Base-by-base conservation (phyloP, 139 green algal genomes). In the Parachlorella kessleri region DNA sequence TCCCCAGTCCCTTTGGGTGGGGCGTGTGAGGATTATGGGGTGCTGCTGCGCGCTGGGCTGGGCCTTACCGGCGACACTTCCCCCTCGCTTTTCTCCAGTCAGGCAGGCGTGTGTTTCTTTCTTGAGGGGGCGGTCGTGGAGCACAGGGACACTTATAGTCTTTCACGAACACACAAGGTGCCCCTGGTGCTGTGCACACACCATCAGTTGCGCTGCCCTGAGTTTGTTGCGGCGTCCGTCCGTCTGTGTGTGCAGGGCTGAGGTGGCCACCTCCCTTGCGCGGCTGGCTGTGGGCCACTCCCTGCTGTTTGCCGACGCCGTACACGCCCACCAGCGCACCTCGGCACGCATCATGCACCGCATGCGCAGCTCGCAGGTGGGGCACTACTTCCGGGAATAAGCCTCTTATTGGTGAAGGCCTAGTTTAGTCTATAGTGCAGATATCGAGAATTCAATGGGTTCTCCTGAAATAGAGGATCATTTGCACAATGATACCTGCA, bases 221-320 rank as follows among this genome's bases (percentile, higher is more conserved):
- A n/a, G n/a, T n/a, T n/a, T n/a, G n/a, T n/a, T n/a, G n/a, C n/a
- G n/a, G n/a, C n/a, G n/a, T n/a, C n/a, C n/a, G n/a, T n/a, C n/a
- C n/a, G n/a, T n/a, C n/a, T n/a, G n/a, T n/a, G n/a, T 96, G 63
- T 84, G 94, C n/a, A 76, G 81, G 66, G 79, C 76, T 23, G 94
- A 98, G 85, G 78, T 96, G 37, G 94, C 91, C 2, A 83, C 88
- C 23, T 86, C 90, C 18, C 89, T 97, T 28, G 90, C 86, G 2
- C 88, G 93, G 39, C 77, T 97, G 41, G 88, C 91, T 8, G 70
- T 81, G 18, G 91, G 86, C 21, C 89, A 95, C 70, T 78, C 69
- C 1, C 48, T 81, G 24, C 70, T 82, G 66, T 95, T 88, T 84
- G 81, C 87, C 68, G 85, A 86, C 42, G 82, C 78, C 4, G 85